Base-by-base conservation (phyloP, 2,329 filamentous ascomycete genomes). In the Phaeosphaeria sp. region DNA sequence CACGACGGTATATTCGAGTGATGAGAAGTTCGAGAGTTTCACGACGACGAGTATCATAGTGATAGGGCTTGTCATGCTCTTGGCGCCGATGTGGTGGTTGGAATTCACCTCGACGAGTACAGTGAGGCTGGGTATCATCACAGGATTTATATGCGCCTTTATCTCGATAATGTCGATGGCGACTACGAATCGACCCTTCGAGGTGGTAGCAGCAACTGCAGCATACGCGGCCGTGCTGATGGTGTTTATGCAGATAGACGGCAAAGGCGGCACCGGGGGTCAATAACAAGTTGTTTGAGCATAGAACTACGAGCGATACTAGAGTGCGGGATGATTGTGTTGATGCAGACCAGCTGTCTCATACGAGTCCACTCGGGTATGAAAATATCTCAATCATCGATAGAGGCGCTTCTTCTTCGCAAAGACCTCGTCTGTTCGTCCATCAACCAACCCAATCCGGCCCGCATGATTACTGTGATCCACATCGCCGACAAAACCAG, bases 51-150 rank as follows among this genome's bases (percentile, higher is more conserved):
- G 18, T 18, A 69, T 67, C 8, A 63, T 68, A 3, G 0, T 54
- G 0, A 30, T 57, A 2, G 64, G 69, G 1, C 36, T 65, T 1
- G 9, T 48, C 1, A 70, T 73, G 66, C 55, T 73, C 15, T 43
- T 71, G 9, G 64, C 53, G 3, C 68, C 71, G 1, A 21, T 72
- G 40, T 73, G 68, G 71, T 60, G 52, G 60, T 46, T 72, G 7
- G 63, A 62, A 17, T 62, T 50, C 42, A 52, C 60, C 0, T 39
- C 49, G 1, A 46, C 36, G 2, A 64, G 48, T 11, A 40, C 30
- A 9, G 46, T 8, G 4, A 44, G 62, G 30, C 36, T 72, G 5
- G 51, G 39, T 2, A 56, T 70, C 39, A 71, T 72, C n/a, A 72
- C 69, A 0, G 63, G 51, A 1, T 72, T 73, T 39, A 20, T 73